Conservation (phyloP, 352 stramenopile species). For the Phytophthora lateralis region DNA sequence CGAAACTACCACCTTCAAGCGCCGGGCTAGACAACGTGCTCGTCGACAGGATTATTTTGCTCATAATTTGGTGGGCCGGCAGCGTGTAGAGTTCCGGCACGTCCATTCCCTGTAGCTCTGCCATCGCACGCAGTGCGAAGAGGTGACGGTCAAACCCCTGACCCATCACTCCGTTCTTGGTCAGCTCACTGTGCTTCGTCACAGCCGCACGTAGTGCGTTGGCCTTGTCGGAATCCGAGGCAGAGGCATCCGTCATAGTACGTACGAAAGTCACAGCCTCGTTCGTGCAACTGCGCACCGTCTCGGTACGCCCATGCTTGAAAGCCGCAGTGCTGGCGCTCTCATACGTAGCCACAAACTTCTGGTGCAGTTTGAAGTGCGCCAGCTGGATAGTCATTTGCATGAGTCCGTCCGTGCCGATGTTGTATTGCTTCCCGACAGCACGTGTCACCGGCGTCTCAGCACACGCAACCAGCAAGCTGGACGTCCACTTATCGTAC, state of each 20-base stretch:
- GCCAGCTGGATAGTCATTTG: constrained; percentile 92
- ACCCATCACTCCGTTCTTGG: constrained; percentile 91
- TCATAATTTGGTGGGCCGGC: constrained; percentile 79
- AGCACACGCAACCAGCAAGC: constrained; percentile 71
- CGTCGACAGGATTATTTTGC: constrained; percentile 91
- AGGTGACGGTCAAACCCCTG: constrained; percentile 91
- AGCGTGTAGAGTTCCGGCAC: constrained; percentile 83
- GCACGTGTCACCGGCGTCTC: constrained; percentile 74
- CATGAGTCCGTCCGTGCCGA: constrained; percentile 90
- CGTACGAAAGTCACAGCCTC: constrained; percentile 81
- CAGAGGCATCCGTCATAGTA: constrained; percentile 64
- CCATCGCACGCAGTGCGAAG: constrained; percentile 80
- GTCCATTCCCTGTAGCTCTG: constrained; percentile 56
- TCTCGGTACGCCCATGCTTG: constrained; percentile 92
- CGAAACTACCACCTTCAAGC: constrained; percentile 89
- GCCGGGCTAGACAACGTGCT: constrained; percentile 87
- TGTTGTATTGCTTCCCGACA: constrained; percentile 69
- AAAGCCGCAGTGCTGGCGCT: constrained; percentile 90
- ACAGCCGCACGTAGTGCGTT: constrained; percentile 70
- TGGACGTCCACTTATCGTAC: constrained; percentile 70
- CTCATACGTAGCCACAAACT: constrained; percentile 90
- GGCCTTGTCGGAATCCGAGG: constrained; percentile 63
- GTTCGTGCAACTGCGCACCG: constrained; percentile 89
- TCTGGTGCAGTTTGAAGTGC: constrained; percentile 83
- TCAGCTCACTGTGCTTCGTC: constrained; percentile 89